Conservation (phyloP, 768 basidiomycete species). For the Tricholoma furcatifolium region DNA sequence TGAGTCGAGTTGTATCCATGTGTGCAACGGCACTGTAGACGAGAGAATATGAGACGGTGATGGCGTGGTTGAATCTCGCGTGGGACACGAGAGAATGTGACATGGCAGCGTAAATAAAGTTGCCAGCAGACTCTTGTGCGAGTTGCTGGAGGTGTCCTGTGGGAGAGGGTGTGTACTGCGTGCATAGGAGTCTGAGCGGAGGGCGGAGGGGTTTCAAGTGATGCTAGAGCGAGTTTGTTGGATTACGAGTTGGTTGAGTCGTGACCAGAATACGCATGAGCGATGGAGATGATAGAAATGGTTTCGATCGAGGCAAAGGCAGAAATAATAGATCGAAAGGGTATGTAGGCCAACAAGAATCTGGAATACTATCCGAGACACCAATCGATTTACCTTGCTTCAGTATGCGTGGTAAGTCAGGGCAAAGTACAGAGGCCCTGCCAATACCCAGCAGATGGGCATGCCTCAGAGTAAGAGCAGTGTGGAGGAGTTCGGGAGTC, state of each 20-base stretch:
- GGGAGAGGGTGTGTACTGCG: constrained; percentile 54
- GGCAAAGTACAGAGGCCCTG: constrained; percentile 60
- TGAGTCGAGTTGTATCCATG: too few species aligned
- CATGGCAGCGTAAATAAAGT: constrained; percentile 73
- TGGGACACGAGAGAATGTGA: too few species aligned
- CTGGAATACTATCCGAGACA: neutral
- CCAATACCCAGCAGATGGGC: constrained; percentile 80
- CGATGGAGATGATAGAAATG: constrained; percentile 20
- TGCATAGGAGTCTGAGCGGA: constrained; percentile 36
- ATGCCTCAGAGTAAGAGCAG: constrained; percentile 51
- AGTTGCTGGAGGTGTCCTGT: constrained; percentile 67
- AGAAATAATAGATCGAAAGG: constrained; percentile 32
- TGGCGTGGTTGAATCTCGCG: too few species aligned
- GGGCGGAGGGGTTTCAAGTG: constrained; percentile 22
- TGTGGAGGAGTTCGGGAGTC: constrained; percentile 52
- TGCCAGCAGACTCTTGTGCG: constrained; percentile 79
- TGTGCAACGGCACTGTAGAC: too few species aligned
- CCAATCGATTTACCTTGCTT: constrained; percentile 17
- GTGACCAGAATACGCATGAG: constrained; percentile 32
- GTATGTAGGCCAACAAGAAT: constrained; percentile 22
- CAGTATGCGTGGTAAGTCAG: constrained; percentile 52
- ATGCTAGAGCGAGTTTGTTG: constrained; percentile 21
- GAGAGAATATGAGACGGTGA: too few species aligned
- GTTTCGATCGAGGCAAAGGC: constrained; percentile 8
- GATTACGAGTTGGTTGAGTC: constrained; percentile 23